Conservation (phyloP, 2,329 filamentous ascomycete species). For the Sporothrix dimorphospora region DNA sequence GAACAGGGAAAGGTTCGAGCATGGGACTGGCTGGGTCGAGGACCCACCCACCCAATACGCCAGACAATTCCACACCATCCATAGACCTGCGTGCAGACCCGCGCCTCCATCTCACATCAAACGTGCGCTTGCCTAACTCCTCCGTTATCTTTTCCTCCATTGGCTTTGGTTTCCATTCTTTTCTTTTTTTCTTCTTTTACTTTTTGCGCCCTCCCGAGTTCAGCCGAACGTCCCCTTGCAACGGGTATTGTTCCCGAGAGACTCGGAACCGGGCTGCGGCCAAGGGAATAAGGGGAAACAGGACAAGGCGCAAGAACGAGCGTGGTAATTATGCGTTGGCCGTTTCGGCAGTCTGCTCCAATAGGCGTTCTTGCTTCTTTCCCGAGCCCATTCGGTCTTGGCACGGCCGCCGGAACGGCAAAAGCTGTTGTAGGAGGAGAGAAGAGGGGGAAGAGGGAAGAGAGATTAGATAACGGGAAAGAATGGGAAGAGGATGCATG, state of each 20-base stretch:
- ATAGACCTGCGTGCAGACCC: no score
- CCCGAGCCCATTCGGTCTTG: constrained; percentile 9
- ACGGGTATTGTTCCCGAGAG: constrained; percentile 18
- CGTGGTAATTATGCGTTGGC: neutral
- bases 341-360: constrained; percentile 28
- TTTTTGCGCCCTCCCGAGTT: constrained; percentile 21
- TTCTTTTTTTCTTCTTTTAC: neutral
- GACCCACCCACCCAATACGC: constrained; percentile 10
- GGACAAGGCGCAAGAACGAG: neutral
- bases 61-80: no score
- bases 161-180: neutral
- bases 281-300: constrained; percentile 2
- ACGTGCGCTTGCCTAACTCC: constrained; percentile 10
- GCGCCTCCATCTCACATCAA: constrained; percentile 11
- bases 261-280: constrained; percentile 20
- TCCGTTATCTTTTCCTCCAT: constrained; percentile 9
- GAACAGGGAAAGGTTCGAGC: neutral
- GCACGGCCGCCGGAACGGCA: constrained; percentile 13
- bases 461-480: neutral
- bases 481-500: neutral
- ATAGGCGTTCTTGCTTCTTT: neutral
- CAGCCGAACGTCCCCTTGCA: constrained; percentile 16
- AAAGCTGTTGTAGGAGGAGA: neutral
- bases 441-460: neutral
- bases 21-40: neutral